A percentile compares a stretch with the other conserved stretches of the same genome.
Evolutionary conservation across 108 stramenopile species (phyloP).

Genomic region (Asterionellopsis glacialis): DNA sequence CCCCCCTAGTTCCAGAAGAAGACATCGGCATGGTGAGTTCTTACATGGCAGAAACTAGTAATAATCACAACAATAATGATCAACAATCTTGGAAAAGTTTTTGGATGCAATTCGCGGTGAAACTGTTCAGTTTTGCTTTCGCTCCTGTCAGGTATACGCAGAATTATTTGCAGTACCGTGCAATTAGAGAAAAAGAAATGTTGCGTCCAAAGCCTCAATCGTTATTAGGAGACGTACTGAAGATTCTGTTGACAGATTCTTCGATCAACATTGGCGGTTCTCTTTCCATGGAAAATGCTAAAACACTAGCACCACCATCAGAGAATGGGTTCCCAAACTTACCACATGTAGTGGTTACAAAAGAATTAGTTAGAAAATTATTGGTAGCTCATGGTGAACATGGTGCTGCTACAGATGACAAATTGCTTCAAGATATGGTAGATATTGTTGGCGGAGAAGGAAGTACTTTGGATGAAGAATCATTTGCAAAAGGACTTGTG

Average conservation of each 20-base stretch:
- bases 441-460: conserved; percentile 1
- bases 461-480: neutral
- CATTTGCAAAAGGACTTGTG: conserved; percentile 4
- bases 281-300: neutral
- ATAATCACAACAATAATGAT: too few relatives aligned
- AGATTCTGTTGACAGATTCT: neutral
- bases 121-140: neutral
- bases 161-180: neutral
- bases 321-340: neutral
- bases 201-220: neutral
- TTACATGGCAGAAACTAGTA: neutral
- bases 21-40: neutral
- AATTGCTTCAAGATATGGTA: conserved; percentile 3
- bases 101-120: neutral
- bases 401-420: neutral
- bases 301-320: neutral
- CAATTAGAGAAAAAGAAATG: neutral
- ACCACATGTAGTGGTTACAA: neutral
- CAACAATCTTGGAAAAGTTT: neutral
- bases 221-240: neutral
- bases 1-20: neutral
- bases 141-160: neutral
- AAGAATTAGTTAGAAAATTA: neutral
- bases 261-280: too few relatives aligned
- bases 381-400: neutral